Percentiles rank a stretch among this genome's conserved stretches.
Conservation (phyloP, 768 basidiomycete genomes). For the Agaricus blazei region DNA sequence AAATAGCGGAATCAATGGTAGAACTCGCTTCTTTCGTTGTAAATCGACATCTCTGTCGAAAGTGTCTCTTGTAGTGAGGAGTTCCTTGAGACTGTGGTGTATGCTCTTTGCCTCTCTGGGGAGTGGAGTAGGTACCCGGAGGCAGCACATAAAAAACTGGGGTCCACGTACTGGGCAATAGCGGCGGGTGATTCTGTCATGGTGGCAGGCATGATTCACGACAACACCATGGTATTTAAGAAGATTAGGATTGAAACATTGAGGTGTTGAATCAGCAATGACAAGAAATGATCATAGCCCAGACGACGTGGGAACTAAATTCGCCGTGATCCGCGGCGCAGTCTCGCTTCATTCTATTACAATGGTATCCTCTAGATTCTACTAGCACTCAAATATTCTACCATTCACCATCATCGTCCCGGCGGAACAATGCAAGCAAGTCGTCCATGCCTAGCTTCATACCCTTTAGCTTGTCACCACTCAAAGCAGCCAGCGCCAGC, state of each 20-base stretch:
- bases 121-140: constrained; percentile 12
- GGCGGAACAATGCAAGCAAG: constrained; percentile 73
- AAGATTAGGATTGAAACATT: constrained; percentile 5
- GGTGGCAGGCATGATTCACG: constrained; percentile 17
- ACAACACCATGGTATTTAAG: constrained; percentile 24
- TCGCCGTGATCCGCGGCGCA: constrained; percentile 10
- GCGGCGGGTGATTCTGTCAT: constrained; percentile 42
- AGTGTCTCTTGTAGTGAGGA: constrained; percentile 68
- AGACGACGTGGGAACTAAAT: constrained; percentile 11
- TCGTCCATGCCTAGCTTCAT: constrained; percentile 83
- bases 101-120: constrained; percentile 74
- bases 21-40: constrained; percentile 75
- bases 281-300: constrained; percentile 11
- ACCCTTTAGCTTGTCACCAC: constrained; percentile 84
- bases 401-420: constrained; percentile 48
- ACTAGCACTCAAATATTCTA: background rate
- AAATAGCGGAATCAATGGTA: constrained; percentile 9
- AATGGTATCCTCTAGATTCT: background rate
- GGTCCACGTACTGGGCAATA: constrained; percentile 36
- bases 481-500: constrained; percentile 77
- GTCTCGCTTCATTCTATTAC: constrained; percentile 7
- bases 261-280: constrained; percentile 12
- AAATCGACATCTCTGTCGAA: constrained; percentile 87
- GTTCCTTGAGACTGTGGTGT: constrained; percentile 69
- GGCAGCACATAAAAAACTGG: constrained; percentile 9